Evolutionary conservation across 768 basidiomycete genomes (phyloP), one percentile per base, ranked within the genome.

Genomic region (Trametes villosa): DNA sequence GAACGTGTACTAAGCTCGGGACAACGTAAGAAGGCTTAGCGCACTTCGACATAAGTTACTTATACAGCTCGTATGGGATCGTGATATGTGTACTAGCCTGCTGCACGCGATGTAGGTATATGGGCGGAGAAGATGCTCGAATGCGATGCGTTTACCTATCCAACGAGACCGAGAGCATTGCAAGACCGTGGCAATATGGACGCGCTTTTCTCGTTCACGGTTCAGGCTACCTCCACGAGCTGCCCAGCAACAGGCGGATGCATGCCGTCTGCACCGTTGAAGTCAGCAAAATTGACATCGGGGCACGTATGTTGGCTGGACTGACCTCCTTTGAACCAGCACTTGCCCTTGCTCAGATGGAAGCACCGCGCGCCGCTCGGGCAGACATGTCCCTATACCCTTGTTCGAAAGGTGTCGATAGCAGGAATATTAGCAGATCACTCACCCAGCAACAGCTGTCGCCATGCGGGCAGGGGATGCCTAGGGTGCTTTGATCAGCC

Each of bases 281-380:
- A 18, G 56, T 46, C 49, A 50, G 27, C 12, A 12, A 12, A 18
- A 18, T 42, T 27, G 49, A 15, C 18, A 11, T 29, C 6, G 11
- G n/a, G 11, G 2, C 20, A 45, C 9, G 26, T 11, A 30, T 13
- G 40, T 31, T 30, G 47, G 27, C 24, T 13, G 30, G 9, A 74
- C 82, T 68, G 57, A 82, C 81, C 74, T 65, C 87, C 90, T 81
- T 92, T 92, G 75, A 93, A 93, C 89, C 91, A 92, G 70, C 91
- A 93, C 75, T 88, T 92, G 42, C 91, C 90, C 70, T 88, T 90
- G 74, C 83, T 84, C 30, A 88, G 75, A 72, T 89, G 88, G 68
- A 82, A 83, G 63, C 73, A 76, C 26, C 68, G 69, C 11, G 72
- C 58, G 30, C 91, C 91, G 65, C 87, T 88, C 15, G 91, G 91